Evolutionary conservation across 768 basidiomycete genomes (phyloP), one percentile per base, ranked within the genome.

Genomic region (Boletus bicolor): DNA sequence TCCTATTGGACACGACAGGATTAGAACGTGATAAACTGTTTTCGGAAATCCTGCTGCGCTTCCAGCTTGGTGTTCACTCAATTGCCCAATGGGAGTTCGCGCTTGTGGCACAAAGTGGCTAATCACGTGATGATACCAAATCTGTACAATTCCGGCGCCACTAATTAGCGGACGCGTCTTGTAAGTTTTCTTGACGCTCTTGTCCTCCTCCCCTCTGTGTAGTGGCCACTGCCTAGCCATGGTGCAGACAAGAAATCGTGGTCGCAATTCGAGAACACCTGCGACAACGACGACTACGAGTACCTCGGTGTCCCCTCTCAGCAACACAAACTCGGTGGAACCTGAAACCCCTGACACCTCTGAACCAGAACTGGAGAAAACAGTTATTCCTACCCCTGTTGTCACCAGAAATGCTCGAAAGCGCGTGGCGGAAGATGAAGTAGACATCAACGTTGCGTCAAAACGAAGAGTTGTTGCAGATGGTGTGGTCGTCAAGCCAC

Each of bases 321-420:
- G 81, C 60, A 71, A 75, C 34, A 68, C 70, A 49, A 70, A 72
- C 24, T 82, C 83, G 34, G 72, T 73, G 41, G 71, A 77, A 64
- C 66, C 69, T 32, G 78, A 77, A 62, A 83, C 83, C 49, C 83
- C 85, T 62, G 72, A 72, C 41, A 84, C 82, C 32, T 85, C 84
- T 26, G 73, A 72, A 37, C 62, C 67, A 39, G 71, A 68, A 32
- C 44, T 58, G 30, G 54, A 64, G 24, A 49, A 57, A n/a, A 35
- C 36, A 11, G 26, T 49, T 15, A 26, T 21, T 36, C 44, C 43
- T 10, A 41, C 53, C 30, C 10, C 53, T 37, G 2, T 50, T 15
- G 24, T 46, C 36, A 60, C 51, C 24, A 60, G 54, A 61, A 66
- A 28, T 8, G 36, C 58, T 26, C 59, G 61, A 53, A 74, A 72